Evolutionary conservation across 2,329 filamentous ascomycete genomes (phyloP), one percentile per base, ranked within the genome.

Genomic region (Fusarium tricinctum): DNA sequence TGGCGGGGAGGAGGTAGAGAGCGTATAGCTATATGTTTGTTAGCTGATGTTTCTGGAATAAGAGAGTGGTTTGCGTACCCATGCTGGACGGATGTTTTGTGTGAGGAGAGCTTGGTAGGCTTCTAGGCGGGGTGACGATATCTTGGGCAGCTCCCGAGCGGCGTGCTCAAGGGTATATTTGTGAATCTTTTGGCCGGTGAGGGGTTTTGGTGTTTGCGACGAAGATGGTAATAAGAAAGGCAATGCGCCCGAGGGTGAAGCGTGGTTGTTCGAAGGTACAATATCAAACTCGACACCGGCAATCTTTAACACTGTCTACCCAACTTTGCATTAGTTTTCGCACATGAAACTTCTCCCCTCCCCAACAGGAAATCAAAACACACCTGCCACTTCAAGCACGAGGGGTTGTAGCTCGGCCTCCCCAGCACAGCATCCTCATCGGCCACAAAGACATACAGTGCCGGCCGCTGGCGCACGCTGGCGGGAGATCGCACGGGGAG

Each of bases 361-460:
- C 9, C 23, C 10, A 19, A 20, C 19, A 30, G 28, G 5, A 30
- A 30, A 30, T 8, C 1, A 35, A 44, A 48, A 55, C 88, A 71
- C 74, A 95, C 93, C 92, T 98, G 96, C 94, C 94, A 98, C 83
- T 95, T 97, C 75, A 98, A 84, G 82, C 96, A 99, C 60, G 90
- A 89, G 13, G 96, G 96, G 77, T 98, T 98, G 81, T 91, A 97
- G 69, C 93, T 97, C 26, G 94, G 92, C 30, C 83, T 81, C 6
- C 89, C 89, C 39, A 76, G 76, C 57, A 79, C 78, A 33, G 89
- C 91, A 73, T 88, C 91, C n/a, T 85, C 81, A 2, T 87, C 82
- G 15, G 85, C 88, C 63, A 88, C 86, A 79, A 97, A 98, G 58
- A 97, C 84, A 78, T 94, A 94, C 10, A 99, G 83, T 12, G 88